Percentiles rank a stretch among this genome's conserved stretches.
phyloP scores from a whole-genome alignment of 2,329 filamentous ascomycete species.

The Didymella exigua region DNA sequence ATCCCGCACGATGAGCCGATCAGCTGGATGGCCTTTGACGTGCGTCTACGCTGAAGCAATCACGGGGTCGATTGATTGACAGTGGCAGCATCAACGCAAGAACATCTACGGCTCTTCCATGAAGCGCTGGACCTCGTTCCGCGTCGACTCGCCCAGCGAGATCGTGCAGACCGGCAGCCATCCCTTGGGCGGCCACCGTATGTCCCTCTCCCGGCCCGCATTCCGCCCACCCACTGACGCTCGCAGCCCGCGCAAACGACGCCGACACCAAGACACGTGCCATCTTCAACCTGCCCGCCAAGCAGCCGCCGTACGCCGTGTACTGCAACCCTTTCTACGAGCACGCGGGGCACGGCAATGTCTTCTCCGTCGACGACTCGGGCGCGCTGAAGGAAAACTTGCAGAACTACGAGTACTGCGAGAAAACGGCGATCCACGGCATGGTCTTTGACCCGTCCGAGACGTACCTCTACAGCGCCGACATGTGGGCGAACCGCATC shows the following conservation, averaged over 20 bases:
- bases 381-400: slow-evolving; percentile 68
- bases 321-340: slow-evolving; percentile 93
- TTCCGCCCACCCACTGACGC: not conserved
- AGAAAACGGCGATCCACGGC: slow-evolving; percentile 75
- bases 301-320: slow-evolving; percentile 77
- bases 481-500: slow-evolving; percentile 77
- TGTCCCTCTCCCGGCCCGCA: slow-evolving; percentile 35
- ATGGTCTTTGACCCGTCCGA: slow-evolving; percentile 80
- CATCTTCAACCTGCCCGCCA: slow-evolving; percentile 84
- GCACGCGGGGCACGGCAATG: slow-evolving; percentile 79
- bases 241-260: slow-evolving; percentile 68
- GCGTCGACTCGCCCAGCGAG: slow-evolving; percentile 74
- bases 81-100: slow-evolving; percentile 72
- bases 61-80: slow-evolving; percentile 29
- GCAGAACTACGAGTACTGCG: slow-evolving; percentile 75
- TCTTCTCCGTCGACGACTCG: slow-evolving; percentile 66
- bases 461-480: slow-evolving; percentile 78
- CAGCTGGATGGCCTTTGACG: slow-evolving; percentile 91
- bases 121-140: slow-evolving; percentile 90
- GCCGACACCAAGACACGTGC: slow-evolving; percentile 80
- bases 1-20: slow-evolving; percentile 86
- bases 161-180: slow-evolving; percentile 76
- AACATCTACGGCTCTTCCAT: slow-evolving; percentile 88
- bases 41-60: slow-evolving; percentile 59
- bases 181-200: slow-evolving; percentile 76